Base-by-base conservation (phyloP, 2,329 filamentous ascomycete species). In the Trichoderma semiorbis region DNA sequence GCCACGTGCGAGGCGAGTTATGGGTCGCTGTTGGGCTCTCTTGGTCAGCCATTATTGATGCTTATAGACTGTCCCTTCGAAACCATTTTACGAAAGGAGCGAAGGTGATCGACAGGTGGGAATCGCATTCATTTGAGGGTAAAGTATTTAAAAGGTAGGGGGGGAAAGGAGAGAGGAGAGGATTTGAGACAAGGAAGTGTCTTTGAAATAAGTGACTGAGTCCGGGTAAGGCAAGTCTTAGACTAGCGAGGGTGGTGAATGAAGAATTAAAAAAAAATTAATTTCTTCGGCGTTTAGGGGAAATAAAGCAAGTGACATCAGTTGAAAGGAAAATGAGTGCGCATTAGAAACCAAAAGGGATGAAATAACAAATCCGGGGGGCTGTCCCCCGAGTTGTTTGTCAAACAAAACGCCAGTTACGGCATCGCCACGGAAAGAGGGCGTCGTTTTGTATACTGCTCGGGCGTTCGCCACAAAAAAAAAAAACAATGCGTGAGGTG, bases 1-100 rank as follows among this genome's bases (percentile, higher is more conserved):
- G 91, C 96, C 96, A 98, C 78, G 95, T 93, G 78, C 95, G 91
- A 65, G 95, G 94, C 36, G 89, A 91, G 78, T 91, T 91, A 80
- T 91, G 89, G 26, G 88, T 90, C 74, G 89, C 88, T 89, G 82
- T 76, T 63, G 76, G 74, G 71, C 74, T 74, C 71, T 71, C 77
- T 69, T 69, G 66, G 76, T 79, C 78, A 79, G 77, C 78, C 80
- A 78, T 78, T 69, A 21, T 47, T 43, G 36, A 62, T 68, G 58
- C 70, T 63, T 64, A 64, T 68, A 64, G 58, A 28, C 66, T 34
- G 65, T 67, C 72, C 65, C 39, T 32, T 60, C 53, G 50, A 62
- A 43, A 66, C 64, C 71, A 69, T 69, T 72, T 58, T 71, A 64
- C 58, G 68, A 70, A 69, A 53, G 63, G 66, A 53, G n/a, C 57